Percentiles rank a stretch among this genome's conserved stretches.
Evolutionary conservation across 2,329 filamentous ascomycete genomes (phyloP).

Genomic region (Macrophomina phaseolina): DNA sequence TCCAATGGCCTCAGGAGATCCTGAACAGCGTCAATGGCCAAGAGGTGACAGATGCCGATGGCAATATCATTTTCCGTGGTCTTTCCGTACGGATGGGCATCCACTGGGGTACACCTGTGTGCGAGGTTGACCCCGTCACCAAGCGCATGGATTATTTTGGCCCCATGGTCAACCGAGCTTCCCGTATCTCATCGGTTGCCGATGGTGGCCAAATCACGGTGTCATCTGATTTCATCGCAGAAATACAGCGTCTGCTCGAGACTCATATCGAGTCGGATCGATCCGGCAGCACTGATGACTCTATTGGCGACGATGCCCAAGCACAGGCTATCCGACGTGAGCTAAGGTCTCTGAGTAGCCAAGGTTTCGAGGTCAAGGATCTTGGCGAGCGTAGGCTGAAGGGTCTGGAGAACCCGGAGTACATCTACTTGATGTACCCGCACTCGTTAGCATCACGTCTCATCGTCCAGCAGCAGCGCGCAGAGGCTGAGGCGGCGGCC

Average conservation of each 20-base stretch:
- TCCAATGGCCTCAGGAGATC: slow-evolving; percentile 92
- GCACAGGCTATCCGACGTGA: slow-evolving; percentile 84
- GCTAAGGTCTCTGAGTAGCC: slow-evolving; percentile 81
- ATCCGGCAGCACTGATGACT: slow-evolving; percentile 73
- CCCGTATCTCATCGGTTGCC: slow-evolving; percentile 90
- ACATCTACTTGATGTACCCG: slow-evolving; percentile 94
- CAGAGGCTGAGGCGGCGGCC: slow-evolving; percentile 53
- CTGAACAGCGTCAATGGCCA: slow-evolving; percentile 85
- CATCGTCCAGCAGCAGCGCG: slow-evolving; percentile 66
- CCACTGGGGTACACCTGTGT: slow-evolving; percentile 93
- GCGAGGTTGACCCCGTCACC: slow-evolving; percentile 93
- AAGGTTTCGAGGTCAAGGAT: slow-evolving; percentile 96
- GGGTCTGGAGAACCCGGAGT: slow-evolving; percentile 94
- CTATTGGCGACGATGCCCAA: slow-evolving; percentile 75
- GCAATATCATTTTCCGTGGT: slow-evolving; percentile 89
- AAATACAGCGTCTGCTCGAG: slow-evolving; percentile 90
- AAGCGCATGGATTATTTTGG: slow-evolving; percentile 99
- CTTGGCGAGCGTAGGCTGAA: slow-evolving; percentile 95
- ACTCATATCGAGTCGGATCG: slow-evolving; percentile 86
- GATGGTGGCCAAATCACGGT: slow-evolving; percentile 98
- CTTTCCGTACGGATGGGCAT: slow-evolving; percentile 97
- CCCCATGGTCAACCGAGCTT: slow-evolving; percentile 97
- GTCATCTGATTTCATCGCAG: slow-evolving; percentile 94
- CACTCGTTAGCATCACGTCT: slow-evolving; percentile 84
- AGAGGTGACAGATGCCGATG: slow-evolving; percentile 80